Conservation (phyloP, 805 yeast genomes). For the Nakazawaea wyomingensis region DNA sequence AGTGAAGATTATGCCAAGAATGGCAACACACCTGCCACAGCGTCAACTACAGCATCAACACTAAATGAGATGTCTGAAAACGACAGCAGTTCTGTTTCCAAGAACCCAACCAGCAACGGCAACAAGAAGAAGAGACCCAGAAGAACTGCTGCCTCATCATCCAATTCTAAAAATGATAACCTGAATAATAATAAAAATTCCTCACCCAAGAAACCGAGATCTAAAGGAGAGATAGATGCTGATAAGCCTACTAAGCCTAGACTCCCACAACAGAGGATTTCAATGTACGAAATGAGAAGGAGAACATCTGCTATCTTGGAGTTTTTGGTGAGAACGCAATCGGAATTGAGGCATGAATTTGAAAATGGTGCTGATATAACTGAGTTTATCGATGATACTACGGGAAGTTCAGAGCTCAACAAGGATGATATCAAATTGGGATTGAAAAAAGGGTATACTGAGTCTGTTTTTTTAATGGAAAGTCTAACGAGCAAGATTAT, state of each 20-base stretch:
- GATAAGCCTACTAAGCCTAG: conserved; percentile 80
- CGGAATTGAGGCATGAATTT: conserved; percentile 74
- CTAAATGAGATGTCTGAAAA: conserved; percentile 6
- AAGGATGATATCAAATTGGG: conserved; percentile 25
- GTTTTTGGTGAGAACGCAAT: conserved; percentile 81
- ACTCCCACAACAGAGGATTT: conserved; percentile 68
- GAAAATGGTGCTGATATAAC: conserved; percentile 47
- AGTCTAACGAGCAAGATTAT: conserved; percentile 64
- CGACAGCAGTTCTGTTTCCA: conserved; percentile 7
- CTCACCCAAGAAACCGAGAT: conserved; percentile 15
- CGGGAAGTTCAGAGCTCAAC: conserved; percentile 14
- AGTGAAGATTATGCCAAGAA: neutral
- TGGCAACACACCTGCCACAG: neutral
- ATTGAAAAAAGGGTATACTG: conserved; percentile 47
- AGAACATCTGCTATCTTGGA: conserved; percentile 88
- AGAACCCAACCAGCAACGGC: neutral
- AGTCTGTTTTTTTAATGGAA: conserved; percentile 65
- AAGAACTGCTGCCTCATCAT: conserved; percentile 15
- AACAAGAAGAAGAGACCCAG: conserved; percentile 16
- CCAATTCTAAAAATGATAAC: conserved; percentile 1
- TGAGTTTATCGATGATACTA: conserved; percentile 38
- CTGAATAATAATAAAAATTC: neutral
- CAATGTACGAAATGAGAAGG: conserved; percentile 78
- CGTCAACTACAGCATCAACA: neutral
- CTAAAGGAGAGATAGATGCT: conserved; percentile 39